phyloP scores from a whole-genome alignment of 768 basidiomycete genomes.

The Calocybe indica region DNA sequence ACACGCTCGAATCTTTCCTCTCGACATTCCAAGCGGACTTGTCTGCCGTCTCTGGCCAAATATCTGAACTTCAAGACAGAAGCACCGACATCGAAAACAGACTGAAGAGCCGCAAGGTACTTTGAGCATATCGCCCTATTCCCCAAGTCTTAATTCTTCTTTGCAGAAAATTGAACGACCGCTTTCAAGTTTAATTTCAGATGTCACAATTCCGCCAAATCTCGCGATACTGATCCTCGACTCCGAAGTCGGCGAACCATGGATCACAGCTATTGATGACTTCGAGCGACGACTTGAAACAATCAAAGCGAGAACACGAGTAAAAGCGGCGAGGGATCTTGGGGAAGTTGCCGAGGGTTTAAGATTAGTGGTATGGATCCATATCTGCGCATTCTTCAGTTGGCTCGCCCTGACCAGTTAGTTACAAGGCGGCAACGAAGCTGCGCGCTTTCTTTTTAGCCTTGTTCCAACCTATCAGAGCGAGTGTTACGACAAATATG shows the following conservation, averaged over 20 bases:
- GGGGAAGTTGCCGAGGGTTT: slow-evolving; percentile 82
- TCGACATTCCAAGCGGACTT: slow-evolving; percentile 95
- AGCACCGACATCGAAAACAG: slow-evolving; percentile 88
- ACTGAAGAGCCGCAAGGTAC: slow-evolving; percentile 78
- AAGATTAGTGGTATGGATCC: slow-evolving; percentile 69
- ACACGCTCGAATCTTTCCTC: slow-evolving; percentile 85
- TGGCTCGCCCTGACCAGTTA: neutral
- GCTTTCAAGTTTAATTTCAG: slow-evolving; percentile 71
- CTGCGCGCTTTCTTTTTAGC: slow-evolving; percentile 81
- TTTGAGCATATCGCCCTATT: slow-evolving; percentile 15
- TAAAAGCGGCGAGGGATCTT: slow-evolving; percentile 82
- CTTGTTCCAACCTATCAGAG: slow-evolving; percentile 76
- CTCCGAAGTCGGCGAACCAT: slow-evolving; percentile 79
- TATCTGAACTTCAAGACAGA: slow-evolving; percentile 86
- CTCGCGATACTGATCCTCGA: slow-evolving; percentile 78
- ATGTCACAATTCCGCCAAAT: slow-evolving; percentile 77
- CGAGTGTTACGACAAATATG: slow-evolving; percentile 85
- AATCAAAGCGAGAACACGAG: slow-evolving; percentile 67
- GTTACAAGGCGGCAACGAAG: slow-evolving; percentile 76
- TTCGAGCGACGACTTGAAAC: slow-evolving; percentile 72
- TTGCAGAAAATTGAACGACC: slow-evolving; percentile 83
- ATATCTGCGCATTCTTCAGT: neutral
- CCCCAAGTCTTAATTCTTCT: slow-evolving; percentile 1
- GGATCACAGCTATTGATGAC: slow-evolving; percentile 78
- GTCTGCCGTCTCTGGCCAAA: slow-evolving; percentile 92